Percentiles rank a stretch among this genome's conserved stretches.
These are phyloP conservation scores for Warburgia ugandensis DNA, from an alignment of 164 flowering plant species.

Conservation along the genomic window DNA sequence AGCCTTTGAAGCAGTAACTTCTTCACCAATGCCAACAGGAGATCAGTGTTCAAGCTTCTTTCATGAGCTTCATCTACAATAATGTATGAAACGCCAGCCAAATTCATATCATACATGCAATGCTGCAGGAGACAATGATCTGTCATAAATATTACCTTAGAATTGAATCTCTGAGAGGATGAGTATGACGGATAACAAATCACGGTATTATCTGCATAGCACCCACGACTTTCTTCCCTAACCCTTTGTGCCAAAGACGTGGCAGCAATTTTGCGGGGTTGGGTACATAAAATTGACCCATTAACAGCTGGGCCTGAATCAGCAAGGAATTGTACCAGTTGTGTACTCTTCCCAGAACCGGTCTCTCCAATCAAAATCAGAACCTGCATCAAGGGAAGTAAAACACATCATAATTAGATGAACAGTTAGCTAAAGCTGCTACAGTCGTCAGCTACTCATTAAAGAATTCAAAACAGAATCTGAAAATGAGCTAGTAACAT, in stretches of 20 bases:
- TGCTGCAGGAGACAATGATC: slow-evolving; percentile 87
- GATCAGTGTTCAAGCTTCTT: slow-evolving; percentile 92
- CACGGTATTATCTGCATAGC: slow-evolving; percentile 50
- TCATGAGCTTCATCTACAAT: slow-evolving; percentile 98
- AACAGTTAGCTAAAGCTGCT: neutral
- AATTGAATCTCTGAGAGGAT: slow-evolving; percentile 33
- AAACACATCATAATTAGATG: neutral
- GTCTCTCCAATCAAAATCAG: slow-evolving; percentile 90
- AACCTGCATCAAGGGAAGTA: slow-evolving; percentile 30
- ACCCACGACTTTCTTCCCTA: slow-evolving; percentile 63
- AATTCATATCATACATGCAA: slow-evolving; percentile 57
- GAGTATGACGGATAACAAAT: slow-evolving; percentile 44
- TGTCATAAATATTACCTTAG: slow-evolving; percentile 65
- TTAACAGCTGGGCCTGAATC: slow-evolving; percentile 56
- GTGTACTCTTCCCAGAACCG: slow-evolving; percentile 98
- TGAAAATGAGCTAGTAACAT: neutral
- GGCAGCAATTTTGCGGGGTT: slow-evolving; percentile 94
- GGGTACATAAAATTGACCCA: slow-evolving; percentile 71
- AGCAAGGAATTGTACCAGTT: slow-evolving; percentile 83
- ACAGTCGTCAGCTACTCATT: neutral
- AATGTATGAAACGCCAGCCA: slow-evolving; percentile 62
- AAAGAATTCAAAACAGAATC: neutral
- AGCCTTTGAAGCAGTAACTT: slow-evolving; percentile 43
- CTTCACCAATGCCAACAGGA: slow-evolving; percentile 71
- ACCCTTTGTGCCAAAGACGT: slow-evolving; percentile 72